Evolutionary conservation across 495 filamentous ascomycete genomes (phyloP).

Genomic region (Penicillium ucsense): DNA sequence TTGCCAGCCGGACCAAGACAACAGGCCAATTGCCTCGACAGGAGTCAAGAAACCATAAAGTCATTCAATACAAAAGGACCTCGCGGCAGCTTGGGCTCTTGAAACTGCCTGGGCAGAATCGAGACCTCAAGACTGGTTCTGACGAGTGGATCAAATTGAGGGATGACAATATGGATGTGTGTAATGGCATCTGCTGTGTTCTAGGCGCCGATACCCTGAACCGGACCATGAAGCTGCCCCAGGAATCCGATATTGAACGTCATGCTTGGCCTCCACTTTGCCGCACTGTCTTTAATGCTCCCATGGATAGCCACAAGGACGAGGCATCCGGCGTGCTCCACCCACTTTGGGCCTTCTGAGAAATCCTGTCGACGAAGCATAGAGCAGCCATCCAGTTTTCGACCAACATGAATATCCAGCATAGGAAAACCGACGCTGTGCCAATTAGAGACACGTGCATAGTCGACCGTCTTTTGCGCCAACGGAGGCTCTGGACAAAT

Average conservation of each 20-base stretch:
- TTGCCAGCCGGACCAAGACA: slow-evolving; percentile 32
- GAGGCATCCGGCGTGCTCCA: slow-evolving; percentile 28
- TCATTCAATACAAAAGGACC: slow-evolving; percentile 25
- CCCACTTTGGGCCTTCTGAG: slow-evolving; percentile 23
- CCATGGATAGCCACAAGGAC: slow-evolving; percentile 18
- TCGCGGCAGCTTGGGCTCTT: slow-evolving; percentile 32
- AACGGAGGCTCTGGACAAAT: slow-evolving; percentile 27
- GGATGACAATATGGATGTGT: slow-evolving; percentile 20
- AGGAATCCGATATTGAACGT: slow-evolving; percentile 13
- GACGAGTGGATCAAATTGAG: slow-evolving; percentile 40
- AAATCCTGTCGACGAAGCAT: slow-evolving; percentile 15
- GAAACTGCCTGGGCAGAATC: slow-evolving; percentile 20
- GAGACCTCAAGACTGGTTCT: slow-evolving; percentile 30
- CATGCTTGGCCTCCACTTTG: slow-evolving; percentile 6
- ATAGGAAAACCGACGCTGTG: slow-evolving; percentile 37
- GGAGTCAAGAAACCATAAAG: slow-evolving; percentile 18
- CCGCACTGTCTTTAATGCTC: slow-evolving; percentile 14
- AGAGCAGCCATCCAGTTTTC: slow-evolving; percentile 24
- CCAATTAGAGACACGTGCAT: slow-evolving; percentile 28
- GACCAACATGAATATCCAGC: slow-evolving; percentile 37
- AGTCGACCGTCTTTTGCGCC: slow-evolving; percentile 35
- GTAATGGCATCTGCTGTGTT: slow-evolving; percentile 34
- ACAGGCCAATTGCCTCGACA: slow-evolving; percentile 23
- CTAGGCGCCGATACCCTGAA: slow-evolving; percentile 19
- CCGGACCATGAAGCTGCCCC: slow-evolving; percentile 16